Evolutionary conservation across 441 rosid species (phyloP).

Genomic region (Geranium incanum): DNA sequence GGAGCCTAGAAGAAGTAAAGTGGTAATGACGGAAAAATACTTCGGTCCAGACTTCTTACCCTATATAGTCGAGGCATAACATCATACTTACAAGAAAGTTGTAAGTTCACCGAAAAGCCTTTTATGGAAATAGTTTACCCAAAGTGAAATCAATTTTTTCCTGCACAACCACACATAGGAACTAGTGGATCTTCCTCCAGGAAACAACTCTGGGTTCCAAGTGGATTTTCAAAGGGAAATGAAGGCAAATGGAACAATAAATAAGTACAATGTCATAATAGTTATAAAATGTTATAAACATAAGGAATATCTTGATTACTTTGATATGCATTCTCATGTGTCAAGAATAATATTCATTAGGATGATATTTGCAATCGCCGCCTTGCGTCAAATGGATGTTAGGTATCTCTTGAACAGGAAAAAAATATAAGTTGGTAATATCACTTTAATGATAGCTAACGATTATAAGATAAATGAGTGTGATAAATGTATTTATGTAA

Average conservation of each 20-base stretch:
- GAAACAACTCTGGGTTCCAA: neutral
- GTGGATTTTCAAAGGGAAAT: neutral
- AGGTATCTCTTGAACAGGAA: neutral
- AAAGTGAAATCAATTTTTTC: conserved; percentile 1
- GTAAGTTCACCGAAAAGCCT: too few species aligned
- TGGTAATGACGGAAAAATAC: too few species aligned
- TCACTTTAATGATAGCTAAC: too few species aligned
- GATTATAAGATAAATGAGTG: too few species aligned
- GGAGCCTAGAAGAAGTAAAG: too few species aligned
- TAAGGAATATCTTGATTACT: neutral
- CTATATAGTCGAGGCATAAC: too few species aligned
- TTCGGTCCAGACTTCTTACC: too few species aligned
- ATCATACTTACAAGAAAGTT: too few species aligned
- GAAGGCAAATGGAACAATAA: neutral
- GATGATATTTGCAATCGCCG: neutral
- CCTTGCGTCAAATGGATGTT: neutral
- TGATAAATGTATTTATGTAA: too few species aligned
- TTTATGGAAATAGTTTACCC: too few species aligned
- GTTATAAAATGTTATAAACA: neutral
- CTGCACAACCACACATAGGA: neutral
- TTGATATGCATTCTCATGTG: neutral
- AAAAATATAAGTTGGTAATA: too few species aligned
- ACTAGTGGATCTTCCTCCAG: neutral
- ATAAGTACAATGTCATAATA: neutral
- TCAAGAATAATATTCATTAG: neutral